Evolutionary conservation across 23 red algal genomes (phyloP).

Genomic region (Gracilaria domingensis): DNA sequence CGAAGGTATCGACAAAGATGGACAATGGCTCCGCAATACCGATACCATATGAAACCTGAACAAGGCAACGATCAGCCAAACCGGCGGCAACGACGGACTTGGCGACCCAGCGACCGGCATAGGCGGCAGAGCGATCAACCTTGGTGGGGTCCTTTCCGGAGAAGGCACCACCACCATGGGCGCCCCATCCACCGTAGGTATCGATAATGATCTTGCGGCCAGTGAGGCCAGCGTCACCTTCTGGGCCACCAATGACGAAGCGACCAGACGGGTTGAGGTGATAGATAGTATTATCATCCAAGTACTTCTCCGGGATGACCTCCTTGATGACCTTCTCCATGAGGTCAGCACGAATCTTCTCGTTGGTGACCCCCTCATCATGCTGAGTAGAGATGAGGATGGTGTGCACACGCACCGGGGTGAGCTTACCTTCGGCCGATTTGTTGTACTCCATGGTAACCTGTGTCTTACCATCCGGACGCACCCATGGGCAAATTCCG

Average conservation of each 20-base stretch:
- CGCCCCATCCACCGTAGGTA: conserved; percentile 99
- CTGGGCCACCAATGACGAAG: conserved; percentile 97
- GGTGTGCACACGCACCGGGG: conserved; percentile 88
- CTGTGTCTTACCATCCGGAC: conserved; percentile 99
- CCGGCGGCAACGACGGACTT: conserved; percentile 98
- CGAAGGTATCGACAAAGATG: conserved; percentile 98
- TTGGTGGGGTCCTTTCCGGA: conserved; percentile 99
- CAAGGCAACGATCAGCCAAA: conserved; percentile 88
- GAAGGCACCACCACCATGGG: conserved; percentile 99
- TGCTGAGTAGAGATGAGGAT: conserved; percentile 98
- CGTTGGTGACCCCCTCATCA: conserved; percentile 83
- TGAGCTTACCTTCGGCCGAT: conserved; percentile 77
- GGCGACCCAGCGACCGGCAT: conserved; percentile 97
- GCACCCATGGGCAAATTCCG: conserved; percentile 90
- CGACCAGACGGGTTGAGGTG: conserved; percentile 96
- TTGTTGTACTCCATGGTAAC: conserved; percentile 98
- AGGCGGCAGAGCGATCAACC: conserved; percentile 97
- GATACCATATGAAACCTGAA: conserved; percentile 98
- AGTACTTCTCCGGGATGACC: conserved; percentile 94
- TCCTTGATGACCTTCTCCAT: conserved; percentile 96
- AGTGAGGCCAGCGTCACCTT: conserved; percentile 98
- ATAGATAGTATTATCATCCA: conserved; percentile 90
- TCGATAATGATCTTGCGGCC: conserved; percentile 99
- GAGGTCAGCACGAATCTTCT: conserved; percentile 94
- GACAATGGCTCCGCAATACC: conserved; percentile 97